Conservation (phyloP, 108 stramenopile genomes). For the Skeletonema costatum region DNA sequence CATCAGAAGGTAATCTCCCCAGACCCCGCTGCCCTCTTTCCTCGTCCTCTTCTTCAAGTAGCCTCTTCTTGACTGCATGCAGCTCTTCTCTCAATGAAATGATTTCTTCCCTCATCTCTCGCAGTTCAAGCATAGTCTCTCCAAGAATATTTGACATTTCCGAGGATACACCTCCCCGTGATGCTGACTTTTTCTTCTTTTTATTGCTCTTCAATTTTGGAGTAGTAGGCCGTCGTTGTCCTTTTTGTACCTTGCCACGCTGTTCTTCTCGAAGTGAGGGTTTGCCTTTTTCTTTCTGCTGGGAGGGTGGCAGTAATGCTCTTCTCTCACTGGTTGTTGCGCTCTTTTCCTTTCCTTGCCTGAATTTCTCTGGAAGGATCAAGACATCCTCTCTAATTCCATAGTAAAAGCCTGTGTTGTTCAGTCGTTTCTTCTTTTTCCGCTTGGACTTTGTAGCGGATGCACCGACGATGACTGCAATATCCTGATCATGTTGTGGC, state of each 20-base stretch:
- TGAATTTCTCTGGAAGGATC: not conserved
- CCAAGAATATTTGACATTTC: constrained; percentile 48
- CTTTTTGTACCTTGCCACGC: not conserved
- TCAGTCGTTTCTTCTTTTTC: constrained; percentile 22
- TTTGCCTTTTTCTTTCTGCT: not conserved
- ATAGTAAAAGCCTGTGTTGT: constrained; percentile 53
- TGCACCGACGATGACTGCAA: not conserved
- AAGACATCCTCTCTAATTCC: constrained; percentile 46
- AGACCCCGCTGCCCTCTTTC: not conserved
- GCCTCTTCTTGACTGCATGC: constrained; percentile 48
- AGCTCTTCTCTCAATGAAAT: constrained; percentile 72
- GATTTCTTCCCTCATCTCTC: constrained; percentile 72
- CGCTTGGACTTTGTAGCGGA: constrained; percentile 7
- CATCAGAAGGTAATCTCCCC: not conserved
- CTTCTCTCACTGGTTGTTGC: not conserved
- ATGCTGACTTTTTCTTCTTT: not conserved
- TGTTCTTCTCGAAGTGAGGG: not conserved
- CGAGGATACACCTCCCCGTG: not conserved
- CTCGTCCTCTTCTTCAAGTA: constrained; percentile 12
- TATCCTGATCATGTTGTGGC: not conserved
- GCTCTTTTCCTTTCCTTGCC: not conserved
- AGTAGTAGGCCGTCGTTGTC: not conserved
- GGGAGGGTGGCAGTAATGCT: not conserved
- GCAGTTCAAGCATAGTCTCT: constrained; percentile 71
- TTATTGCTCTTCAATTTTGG: not conserved